phyloP scores from a whole-genome alignment of 2,329 filamentous ascomycete species.

The Alternaria sp. region DNA sequence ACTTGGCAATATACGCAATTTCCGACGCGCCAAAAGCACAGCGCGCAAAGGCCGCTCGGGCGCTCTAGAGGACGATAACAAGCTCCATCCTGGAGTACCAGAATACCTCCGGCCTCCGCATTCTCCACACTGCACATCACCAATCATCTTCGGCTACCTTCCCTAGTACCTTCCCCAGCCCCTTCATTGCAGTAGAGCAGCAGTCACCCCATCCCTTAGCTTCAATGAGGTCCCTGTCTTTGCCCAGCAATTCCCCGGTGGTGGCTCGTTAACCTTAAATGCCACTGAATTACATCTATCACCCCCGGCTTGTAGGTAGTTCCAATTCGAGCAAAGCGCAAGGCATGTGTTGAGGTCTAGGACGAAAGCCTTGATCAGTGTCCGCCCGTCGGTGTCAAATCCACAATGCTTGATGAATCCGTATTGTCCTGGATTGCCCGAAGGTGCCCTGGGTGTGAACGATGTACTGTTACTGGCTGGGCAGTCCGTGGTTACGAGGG shows the following conservation, averaged over 20 bases:
- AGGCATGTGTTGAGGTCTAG: neutral
- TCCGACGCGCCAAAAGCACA: neutral
- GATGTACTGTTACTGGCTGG: neutral
- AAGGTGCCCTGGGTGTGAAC: neutral
- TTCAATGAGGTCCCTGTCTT: neutral
- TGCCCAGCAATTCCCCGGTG: neutral
- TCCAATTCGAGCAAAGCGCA: constrained; percentile 2
- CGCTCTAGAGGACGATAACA: neutral
- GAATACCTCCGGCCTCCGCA: neutral
- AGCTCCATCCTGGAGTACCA: neutral
- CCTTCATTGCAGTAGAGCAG: neutral
- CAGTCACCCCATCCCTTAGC: neutral
- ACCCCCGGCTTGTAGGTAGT: neutral
- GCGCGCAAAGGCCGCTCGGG: neutral
- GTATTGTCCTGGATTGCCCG: neutral
- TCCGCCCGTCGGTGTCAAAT: neutral
- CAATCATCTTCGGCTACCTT: neutral
- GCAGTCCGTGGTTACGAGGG: neutral
- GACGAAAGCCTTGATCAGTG: neutral
- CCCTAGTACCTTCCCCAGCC: neutral
- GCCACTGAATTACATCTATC: neutral
- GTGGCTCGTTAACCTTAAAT: neutral
- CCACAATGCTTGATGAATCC: neutral
- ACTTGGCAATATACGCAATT: neutral
- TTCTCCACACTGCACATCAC: neutral